These are phyloP conservation scores for Kodamaea plutei DNA, from an alignment of 1,139 yeast species.

Conservation along the genomic window DNA sequence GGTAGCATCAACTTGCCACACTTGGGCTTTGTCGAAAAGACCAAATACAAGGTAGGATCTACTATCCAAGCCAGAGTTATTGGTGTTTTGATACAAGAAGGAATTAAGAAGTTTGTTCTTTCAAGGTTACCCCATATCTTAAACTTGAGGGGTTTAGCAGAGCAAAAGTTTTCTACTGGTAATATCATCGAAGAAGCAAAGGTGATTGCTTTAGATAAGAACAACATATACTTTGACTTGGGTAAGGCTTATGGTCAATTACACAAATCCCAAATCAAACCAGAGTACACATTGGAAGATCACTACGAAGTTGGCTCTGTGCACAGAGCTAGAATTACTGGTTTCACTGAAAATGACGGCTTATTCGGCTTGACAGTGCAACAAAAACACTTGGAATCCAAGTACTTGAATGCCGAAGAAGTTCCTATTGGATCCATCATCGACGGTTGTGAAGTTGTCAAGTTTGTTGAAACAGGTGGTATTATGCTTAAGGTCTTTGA, in stretches of 20 bases:
- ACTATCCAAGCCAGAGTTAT: constrained; percentile 66
- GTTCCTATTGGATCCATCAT: constrained; percentile 72
- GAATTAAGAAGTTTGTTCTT: constrained; percentile 56
- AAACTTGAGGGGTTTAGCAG: constrained; percentile 22
- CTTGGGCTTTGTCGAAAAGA: constrained; percentile 46
- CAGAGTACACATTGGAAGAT: constrained; percentile 45
- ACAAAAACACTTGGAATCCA: constrained; percentile 56
- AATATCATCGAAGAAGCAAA: constrained; percentile 57
- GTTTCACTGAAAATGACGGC: constrained; percentile 64
- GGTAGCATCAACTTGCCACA: constrained; percentile 72
- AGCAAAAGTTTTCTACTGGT: constrained; percentile 69
- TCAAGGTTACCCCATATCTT: constrained; percentile 61
- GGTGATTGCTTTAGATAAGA: constrained; percentile 54
- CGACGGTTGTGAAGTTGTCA: constrained; percentile 52
- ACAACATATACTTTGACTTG: constrained; percentile 53
- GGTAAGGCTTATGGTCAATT: constrained; percentile 63
- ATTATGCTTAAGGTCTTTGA: constrained; percentile 62
- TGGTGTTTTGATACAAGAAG: constrained; percentile 54
- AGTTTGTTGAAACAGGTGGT: constrained; percentile 63
- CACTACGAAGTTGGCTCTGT: constrained; percentile 60
- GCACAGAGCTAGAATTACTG: constrained; percentile 75
- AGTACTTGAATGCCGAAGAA: constrained; percentile 64
- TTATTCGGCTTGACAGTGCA: constrained; percentile 66
- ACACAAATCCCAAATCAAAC: constrained; percentile 66
- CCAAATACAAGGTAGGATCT: constrained; percentile 62